Percentiles rank a stretch among this genome's conserved stretches.
phyloP scores from a whole-genome alignment of 495 filamentous ascomycete genomes.

The Trypethelium eluteriae region DNA sequence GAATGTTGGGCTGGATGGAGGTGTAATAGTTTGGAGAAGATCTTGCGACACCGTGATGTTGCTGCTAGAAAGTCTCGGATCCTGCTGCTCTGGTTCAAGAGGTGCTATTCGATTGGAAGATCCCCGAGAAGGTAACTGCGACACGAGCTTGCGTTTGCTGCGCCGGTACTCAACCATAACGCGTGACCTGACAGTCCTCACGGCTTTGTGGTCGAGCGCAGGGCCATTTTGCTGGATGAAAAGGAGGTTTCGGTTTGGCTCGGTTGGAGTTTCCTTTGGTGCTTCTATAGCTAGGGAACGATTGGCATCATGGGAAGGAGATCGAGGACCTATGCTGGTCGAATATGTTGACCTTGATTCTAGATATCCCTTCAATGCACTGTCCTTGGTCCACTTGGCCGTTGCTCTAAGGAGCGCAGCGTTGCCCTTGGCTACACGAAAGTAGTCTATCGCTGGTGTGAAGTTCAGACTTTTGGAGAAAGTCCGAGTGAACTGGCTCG shows the following conservation, averaged over 20 bases:
- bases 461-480: not conserved
- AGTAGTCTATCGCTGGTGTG: slow-evolving; percentile 4
- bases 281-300: not conserved
- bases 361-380: not conserved
- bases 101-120: not conserved
- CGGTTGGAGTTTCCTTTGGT: not conserved
- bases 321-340: not conserved
- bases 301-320: not conserved
- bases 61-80: not conserved
- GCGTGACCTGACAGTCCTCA: not conserved
- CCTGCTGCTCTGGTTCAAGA: not conserved
- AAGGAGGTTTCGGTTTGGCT: not conserved
- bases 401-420: slow-evolving; percentile 2
- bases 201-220: not conserved
- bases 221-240: slow-evolving; percentile 5
- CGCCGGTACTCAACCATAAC: slow-evolving; percentile 3
- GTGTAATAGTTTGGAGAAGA: not conserved
- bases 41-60: not conserved
- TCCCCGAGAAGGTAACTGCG: not conserved
- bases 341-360: not conserved
- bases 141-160: not conserved
- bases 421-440: slow-evolving; percentile 7
- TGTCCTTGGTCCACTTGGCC: not conserved
- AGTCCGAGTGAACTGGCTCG: slow-evolving; percentile 1
- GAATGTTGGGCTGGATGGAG: not conserved